Percentiles rank a stretch among this genome's conserved stretches.
These are phyloP conservation scores for Leccinum subfulvum DNA, from an alignment of 1,284 basidiomycete species.

Conservation along the genomic window DNA sequence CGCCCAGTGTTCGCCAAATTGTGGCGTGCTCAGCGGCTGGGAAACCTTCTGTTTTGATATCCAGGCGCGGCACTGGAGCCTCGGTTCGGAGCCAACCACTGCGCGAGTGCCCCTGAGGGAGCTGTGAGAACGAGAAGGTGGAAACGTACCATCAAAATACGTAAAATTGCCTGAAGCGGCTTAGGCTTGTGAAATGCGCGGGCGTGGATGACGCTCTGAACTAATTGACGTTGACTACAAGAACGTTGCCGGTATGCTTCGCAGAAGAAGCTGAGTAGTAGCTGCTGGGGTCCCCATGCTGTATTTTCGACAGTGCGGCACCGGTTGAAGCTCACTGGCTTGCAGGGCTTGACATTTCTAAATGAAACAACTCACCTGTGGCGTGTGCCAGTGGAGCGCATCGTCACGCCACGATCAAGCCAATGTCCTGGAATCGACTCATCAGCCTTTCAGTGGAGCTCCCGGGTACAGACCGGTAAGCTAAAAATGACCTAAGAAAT, in stretches of 20 bases:
- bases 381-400: background rate
- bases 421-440: background rate
- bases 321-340: background rate
- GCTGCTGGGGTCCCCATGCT: background rate
- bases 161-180: background rate
- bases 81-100: background rate
- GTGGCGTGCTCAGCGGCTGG: background rate
- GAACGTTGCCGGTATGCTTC: background rate
- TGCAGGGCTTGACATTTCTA: background rate
- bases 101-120: background rate
- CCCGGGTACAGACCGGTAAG: background rate
- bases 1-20: background rate
- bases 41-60: background rate
- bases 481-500: background rate
- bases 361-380: background rate
- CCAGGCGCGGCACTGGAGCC: background rate
- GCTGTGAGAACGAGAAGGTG: background rate
- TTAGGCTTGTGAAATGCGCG: background rate
- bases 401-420: background rate
- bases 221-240: background rate
- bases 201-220: background rate
- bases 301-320: background rate
- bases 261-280: background rate
- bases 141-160: background rate
- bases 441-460: background rate